A percentile compares a stretch with the other conserved stretches of the same genome.
phyloP scores from a whole-genome alignment of 441 rosid genomes.

The Gossypium lobatum region DNA sequence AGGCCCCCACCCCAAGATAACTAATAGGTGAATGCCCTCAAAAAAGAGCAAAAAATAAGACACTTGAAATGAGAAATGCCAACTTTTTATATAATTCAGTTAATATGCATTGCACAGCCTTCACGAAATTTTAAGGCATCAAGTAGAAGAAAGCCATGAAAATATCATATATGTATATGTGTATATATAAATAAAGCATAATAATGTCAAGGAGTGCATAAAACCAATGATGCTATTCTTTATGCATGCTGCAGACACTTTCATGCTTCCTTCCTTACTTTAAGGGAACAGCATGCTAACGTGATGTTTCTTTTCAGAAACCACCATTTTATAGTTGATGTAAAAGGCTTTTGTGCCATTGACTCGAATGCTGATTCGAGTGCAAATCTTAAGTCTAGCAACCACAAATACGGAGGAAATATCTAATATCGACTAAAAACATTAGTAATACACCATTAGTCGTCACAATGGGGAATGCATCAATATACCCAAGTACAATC shows the following conservation, averaged over 20 bases:
- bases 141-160: not conserved
- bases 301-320: constrained; percentile 9
- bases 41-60: not conserved
- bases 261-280: constrained; percentile 7
- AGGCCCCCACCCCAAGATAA: too few species aligned
- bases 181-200: not conserved
- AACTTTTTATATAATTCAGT: not conserved
- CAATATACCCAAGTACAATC: not conserved
- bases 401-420: not conserved
- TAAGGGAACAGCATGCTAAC: constrained; percentile 13
- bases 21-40: too few species aligned
- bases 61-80: not conserved
- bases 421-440: not conserved
- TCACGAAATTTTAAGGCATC: not conserved
- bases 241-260: not conserved
- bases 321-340: constrained; percentile 5
- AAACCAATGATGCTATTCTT: constrained; percentile 6
- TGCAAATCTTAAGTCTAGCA: not conserved
- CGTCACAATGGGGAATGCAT: not conserved
- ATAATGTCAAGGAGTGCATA: not conserved
- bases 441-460: not conserved
- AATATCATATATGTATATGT: too few species aligned
- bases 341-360: not conserved
- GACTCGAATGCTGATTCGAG: not conserved
- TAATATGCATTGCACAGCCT: not conserved